Evolutionary conservation across 73 alveolate species (phyloP), one percentile per base, ranked within the genome.

Genomic region (Paraurostyla sp.): DNA sequence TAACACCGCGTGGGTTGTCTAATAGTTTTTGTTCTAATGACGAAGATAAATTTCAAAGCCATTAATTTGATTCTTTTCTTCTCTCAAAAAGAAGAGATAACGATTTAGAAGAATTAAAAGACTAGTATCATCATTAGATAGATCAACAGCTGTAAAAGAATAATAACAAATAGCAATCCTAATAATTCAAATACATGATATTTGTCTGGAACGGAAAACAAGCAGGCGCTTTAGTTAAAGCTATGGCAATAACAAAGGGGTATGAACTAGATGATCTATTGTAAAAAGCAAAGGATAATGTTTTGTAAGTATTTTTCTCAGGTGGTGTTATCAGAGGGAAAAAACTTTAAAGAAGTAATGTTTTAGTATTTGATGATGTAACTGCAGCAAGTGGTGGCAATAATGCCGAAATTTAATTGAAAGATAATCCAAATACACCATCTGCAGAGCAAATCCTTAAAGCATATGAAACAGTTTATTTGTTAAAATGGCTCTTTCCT

Each of bases 141-240:
- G 22, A 18, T 15, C 57, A 46, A 18, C 13, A 18, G 22, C 57
- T 18, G 18, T 46, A 18, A 46, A 46, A 18, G 57, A 46, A 18
- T 13, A 13, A 18, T 15, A 13, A 15, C 57, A 46, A 46, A 46
- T 13, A 46, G 57, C 57, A 18, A 18, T 46, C 18, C n/a, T 83
- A 82, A 41, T 71, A 94, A 69, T 95, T 92, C 92, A 97, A 97
- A 75, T 97, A 95, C 84, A 97, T 96, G 99, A 65, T 98, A 40
- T 97, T 96, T 87, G 99, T 97, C 43, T 98, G 99, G 99, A 98
- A 98, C 94, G 99, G 99, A 0, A 96, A 94, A 85, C 65, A 91
- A 43, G 97, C 99, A 22, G 92, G 95, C 40, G 97, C 99, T 3
- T 80, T 95, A 41, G 94, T 97, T 33, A 93, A 98, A 65, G 97